A percentile compares a stretch with the other conserved stretches of the same genome.
phyloP scores from a whole-genome alignment of 2,329 filamentous ascomycete species.

The Blastomyces silverae region DNA sequence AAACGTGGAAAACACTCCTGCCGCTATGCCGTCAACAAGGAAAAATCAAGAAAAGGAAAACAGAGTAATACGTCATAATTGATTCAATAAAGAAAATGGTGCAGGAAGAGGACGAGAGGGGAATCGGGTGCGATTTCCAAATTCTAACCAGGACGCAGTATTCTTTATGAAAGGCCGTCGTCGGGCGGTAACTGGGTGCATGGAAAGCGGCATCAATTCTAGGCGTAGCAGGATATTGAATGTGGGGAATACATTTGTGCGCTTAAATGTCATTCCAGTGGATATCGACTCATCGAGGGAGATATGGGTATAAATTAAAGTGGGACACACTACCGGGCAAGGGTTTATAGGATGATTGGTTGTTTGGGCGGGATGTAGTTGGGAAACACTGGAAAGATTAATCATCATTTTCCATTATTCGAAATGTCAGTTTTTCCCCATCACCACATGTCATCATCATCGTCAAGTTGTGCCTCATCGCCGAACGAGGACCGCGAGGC shows the following conservation, averaged over 20 bases:
- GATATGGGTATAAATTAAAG: conserved; percentile 11
- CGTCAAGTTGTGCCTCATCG: conserved; percentile 38
- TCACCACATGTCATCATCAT: conserved; percentile 48
- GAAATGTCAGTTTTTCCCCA: neutral
- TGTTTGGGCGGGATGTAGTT: neutral
- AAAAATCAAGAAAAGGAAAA: conserved; percentile 2
- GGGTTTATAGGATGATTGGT: neutral
- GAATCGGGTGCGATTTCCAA: neutral
- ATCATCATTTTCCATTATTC: neutral
- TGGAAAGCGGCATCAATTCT: neutral
- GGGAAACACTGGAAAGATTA: neutral
- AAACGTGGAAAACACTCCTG: conserved; percentile 14
- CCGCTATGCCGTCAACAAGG: conserved; percentile 21
- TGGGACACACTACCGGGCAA: neutral
- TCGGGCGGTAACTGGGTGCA: neutral
- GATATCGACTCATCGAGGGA: conserved; percentile 1
- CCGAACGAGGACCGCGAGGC: conserved; percentile 33
- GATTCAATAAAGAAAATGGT: neutral
- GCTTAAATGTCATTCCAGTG: neutral
- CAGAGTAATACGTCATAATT: conserved; percentile 4
- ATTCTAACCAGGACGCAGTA: conserved; percentile 1
- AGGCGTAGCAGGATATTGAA: neutral
- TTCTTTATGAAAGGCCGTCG: neutral
- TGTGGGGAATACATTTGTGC: neutral
- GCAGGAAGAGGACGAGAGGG: neutral